Evolutionary conservation across 148 eudicot species (phyloP).

Genomic region (Nepenthes mirabilis): DNA sequence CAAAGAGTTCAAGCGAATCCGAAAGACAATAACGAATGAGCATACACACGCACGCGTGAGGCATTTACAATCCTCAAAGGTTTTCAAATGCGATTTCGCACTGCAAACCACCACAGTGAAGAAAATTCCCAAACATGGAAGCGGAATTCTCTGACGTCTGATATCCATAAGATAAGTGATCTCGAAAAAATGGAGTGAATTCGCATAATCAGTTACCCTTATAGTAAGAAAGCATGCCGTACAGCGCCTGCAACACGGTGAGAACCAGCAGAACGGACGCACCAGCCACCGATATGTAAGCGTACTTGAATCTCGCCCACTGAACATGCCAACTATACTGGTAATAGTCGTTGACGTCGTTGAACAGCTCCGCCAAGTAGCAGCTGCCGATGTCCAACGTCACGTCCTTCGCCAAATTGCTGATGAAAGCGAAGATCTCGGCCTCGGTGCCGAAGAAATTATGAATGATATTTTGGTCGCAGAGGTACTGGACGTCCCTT

Average conservation of each 20-base stretch:
- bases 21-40: too few species aligned
- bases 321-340: conserved; percentile 25
- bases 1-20: too few species aligned
- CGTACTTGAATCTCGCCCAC: conserved; percentile 27
- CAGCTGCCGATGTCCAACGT: conserved; percentile 40
- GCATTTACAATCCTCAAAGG: too few species aligned
- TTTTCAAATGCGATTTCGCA: too few species aligned
- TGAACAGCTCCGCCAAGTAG: conserved; percentile 42
- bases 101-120: too few species aligned
- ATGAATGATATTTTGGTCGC: conserved; percentile 41
- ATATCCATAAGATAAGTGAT: too few species aligned
- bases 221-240: conserved; percentile 26
- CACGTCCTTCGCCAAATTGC: conserved; percentile 62
- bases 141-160: too few species aligned
- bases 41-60: too few species aligned
- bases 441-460: conserved; percentile 57
- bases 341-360: conserved; percentile 45
- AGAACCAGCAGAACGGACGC: conserved; percentile 44
- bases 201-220: background rate
- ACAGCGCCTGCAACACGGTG: conserved; percentile 43
- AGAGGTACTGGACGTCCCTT: conserved; percentile 22
- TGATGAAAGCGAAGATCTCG: conserved; percentile 52
- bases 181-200: too few species aligned
- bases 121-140: too few species aligned
- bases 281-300: conserved; percentile 46